Percentiles rank a stretch among this genome's conserved stretches.
Conservation (phyloP, 2,329 filamentous ascomycete species). For the Incumbomyces lentus region DNA sequence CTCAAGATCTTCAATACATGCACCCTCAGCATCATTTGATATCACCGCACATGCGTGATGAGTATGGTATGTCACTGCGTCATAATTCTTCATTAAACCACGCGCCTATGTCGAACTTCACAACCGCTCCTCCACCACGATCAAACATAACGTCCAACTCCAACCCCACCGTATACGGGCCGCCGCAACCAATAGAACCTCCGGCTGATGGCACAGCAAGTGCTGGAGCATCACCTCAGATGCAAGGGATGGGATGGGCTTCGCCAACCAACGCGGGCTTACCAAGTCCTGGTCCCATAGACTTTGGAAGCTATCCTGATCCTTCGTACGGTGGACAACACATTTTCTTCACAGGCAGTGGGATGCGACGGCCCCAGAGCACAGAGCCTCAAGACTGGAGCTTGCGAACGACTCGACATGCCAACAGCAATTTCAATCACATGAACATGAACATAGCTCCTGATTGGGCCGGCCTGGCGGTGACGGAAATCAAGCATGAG, state of each 20-base stretch:
- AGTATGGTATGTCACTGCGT: constrained; percentile 56
- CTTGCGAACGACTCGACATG: constrained; percentile 3
- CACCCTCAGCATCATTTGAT: constrained; percentile 52
- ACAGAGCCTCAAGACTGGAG: constrained; percentile 55
- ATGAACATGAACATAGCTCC: constrained; percentile 11
- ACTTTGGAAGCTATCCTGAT: constrained; percentile 77
- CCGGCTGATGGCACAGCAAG: constrained; percentile 62
- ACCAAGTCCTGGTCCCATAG: constrained; percentile 59
- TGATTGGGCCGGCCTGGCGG: constrained; percentile 17
- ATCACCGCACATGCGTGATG: constrained; percentile 68
- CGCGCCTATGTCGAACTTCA: constrained; percentile 48
- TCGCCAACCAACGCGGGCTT: constrained; percentile 68
- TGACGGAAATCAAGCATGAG: constrained; percentile 18
- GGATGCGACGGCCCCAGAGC: constrained; percentile 63
- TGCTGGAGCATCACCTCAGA: constrained; percentile 75
- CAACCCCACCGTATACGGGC: constrained; percentile 73
- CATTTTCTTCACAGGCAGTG: constrained; percentile 62
- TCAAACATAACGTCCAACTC: constrained; percentile 66
- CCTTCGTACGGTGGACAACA: constrained; percentile 51
- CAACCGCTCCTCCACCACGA: constrained; percentile 37
- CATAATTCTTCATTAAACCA: constrained; percentile 54
- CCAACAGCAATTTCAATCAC: constrained; percentile 12
- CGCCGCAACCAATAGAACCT: constrained; percentile 71
- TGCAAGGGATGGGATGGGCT: constrained; percentile 72
- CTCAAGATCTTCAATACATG: constrained; percentile 65